Evolutionary conservation across 805 yeast genomes (phyloP), one percentile per base, ranked within the genome.

Genomic region (Candida vartiovaarae): DNA sequence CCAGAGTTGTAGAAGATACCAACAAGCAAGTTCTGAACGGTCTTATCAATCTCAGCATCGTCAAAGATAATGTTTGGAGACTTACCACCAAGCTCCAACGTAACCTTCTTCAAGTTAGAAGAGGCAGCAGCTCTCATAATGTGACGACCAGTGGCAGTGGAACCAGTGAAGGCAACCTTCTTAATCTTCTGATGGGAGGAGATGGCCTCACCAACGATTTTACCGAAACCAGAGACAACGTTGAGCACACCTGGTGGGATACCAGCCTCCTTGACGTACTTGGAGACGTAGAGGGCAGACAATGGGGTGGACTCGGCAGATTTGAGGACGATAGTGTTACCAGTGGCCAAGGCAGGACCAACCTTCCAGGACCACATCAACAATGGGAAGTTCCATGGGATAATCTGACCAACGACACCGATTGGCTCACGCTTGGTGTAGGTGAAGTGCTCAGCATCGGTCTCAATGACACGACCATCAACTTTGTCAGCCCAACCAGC

Each of bases 21-120:
- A 45, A 75, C 63, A 46, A 84, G 74, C 54, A 88, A 80, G 74
- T 80, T 77, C 55, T 82, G 74, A 41, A 86, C 83, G 41, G 96
- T 85, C 59, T 74, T 72, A 44, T 82, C 80, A 47, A 90, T 62
- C 63, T 90, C 80, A 44, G 91, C 90, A 62, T 90, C 97, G 59
- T 82, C 81, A 61, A 84, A 88, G 40, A 90, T 81, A 55, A 90
- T 80, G 66, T 84, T 81, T 59, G 98, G 96, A 31, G 96, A 89
- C 72, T 90, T 90, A 63, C 98, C 98, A 62, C 98, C 98, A 58
- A 89, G 80, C 72, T 90, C 98, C 62, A 90, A 75, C 35, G 97
- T 90, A 51, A 89, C 87, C 66, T 85, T 88, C 76, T 90, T 90
- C 66, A 90, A 74, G 67, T 81, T 80, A 39, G 86, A 76, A 49